Evolutionary conservation across 2,329 filamentous ascomycete genomes (phyloP).

Genomic region (Didymella sp.): DNA sequence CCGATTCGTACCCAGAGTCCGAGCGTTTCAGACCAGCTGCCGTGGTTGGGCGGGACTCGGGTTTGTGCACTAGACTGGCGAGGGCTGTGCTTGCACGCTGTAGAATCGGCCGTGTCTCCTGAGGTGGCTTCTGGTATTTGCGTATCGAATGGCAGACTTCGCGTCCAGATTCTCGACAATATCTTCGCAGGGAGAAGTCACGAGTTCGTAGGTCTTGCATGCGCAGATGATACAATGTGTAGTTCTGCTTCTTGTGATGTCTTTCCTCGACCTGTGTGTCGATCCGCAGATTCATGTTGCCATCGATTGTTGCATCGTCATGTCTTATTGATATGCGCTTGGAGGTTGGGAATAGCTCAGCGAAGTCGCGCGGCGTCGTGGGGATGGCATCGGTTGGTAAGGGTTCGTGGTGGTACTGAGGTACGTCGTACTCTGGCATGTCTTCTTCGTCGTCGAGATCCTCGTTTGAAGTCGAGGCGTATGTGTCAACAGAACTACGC

Average conservation of each 20-base stretch:
- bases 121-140: slow-evolving; percentile 66
- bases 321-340: slow-evolving; percentile 83
- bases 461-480: slow-evolving; percentile 74
- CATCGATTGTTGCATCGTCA: slow-evolving; percentile 87
- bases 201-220: slow-evolving; percentile 90
- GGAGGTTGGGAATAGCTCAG: slow-evolving; percentile 82
- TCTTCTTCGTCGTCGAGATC: slow-evolving; percentile 59
- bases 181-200: slow-evolving; percentile 88
- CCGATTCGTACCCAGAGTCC: slow-evolving; percentile 66
- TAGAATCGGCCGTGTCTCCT: slow-evolving; percentile 59
- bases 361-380: slow-evolving; percentile 82
- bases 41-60: slow-evolving; percentile 57
- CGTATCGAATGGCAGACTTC: slow-evolving; percentile 88
- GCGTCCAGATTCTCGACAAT: slow-evolving; percentile 89
- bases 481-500: slow-evolving; percentile 76
- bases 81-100: slow-evolving; percentile 68
- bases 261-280: slow-evolving; percentile 73
- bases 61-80: slow-evolving; percentile 62
- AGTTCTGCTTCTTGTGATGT: slow-evolving; percentile 66
- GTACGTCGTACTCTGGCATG: slow-evolving; percentile 62
- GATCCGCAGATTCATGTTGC: slow-evolving; percentile 94
- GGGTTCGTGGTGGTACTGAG: slow-evolving; percentile 66
- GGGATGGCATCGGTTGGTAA: slow-evolving; percentile 72
- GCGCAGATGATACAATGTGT: slow-evolving; percentile 88
- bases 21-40: slow-evolving; percentile 58